These are phyloP conservation scores for Arthrobotrys megalospora DNA, from an alignment of 2,329 filamentous ascomycete species.

Conservation along the genomic window DNA sequence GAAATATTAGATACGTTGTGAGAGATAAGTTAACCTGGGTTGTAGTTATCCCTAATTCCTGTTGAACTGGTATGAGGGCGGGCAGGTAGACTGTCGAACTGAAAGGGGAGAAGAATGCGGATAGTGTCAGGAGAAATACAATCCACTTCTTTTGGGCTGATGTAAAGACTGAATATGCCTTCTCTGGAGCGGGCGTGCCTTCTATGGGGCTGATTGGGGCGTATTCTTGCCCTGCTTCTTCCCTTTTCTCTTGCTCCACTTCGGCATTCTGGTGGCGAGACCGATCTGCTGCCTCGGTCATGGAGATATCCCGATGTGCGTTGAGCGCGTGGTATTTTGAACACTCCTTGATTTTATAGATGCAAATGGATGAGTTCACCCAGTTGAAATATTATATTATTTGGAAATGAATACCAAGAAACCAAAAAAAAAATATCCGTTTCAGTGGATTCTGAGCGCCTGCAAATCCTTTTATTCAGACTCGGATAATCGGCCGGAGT, in stretches of 20 bases:
- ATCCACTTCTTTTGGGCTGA: constrained; percentile 48
- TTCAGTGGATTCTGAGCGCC: not conserved
- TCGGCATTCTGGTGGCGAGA: constrained; percentile 5
- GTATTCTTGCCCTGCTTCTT: constrained; percentile 3
- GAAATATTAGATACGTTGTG: constrained; percentile 75
- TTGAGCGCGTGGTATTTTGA: constrained; percentile 45
- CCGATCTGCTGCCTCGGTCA: not conserved
- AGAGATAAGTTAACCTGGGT: constrained; percentile 71
- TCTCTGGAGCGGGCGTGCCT: not conserved
- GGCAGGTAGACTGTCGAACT: constrained; percentile 72
- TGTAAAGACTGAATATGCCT: constrained; percentile 39
- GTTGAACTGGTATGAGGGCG: constrained; percentile 70
- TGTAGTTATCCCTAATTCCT: constrained; percentile 69
- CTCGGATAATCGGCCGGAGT: constrained; percentile 54
- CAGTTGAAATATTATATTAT: not conserved
- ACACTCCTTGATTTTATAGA: not conserved
- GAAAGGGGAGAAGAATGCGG: constrained; percentile 60
- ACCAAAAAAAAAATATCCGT: not conserved
- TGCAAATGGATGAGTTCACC: not conserved
- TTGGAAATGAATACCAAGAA: not conserved
- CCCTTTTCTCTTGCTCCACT: constrained; percentile 19
- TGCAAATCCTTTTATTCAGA: constrained; percentile 23
- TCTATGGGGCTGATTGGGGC: not conserved
- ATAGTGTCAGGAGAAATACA: constrained; percentile 39
- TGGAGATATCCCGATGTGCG: constrained; percentile 17